Percentiles rank a stretch among this genome's conserved stretches.
Conservation (phyloP, 768 basidiomycete genomes). For the Chalciporus pseudorubinellus region DNA sequence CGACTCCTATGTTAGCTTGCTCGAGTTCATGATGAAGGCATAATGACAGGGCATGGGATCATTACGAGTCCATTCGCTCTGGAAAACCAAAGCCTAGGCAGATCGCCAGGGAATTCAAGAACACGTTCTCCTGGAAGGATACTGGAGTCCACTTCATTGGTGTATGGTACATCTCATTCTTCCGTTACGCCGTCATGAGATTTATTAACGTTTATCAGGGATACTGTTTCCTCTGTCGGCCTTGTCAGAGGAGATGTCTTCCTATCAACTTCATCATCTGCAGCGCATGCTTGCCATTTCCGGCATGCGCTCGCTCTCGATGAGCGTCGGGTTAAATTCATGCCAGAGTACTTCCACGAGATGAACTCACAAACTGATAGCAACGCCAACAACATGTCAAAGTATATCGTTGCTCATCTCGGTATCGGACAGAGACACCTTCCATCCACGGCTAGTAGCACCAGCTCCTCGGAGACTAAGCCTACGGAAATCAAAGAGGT, state of each 20-base stretch:
- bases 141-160: conserved; percentile 51
- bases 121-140: conserved; percentile 42
- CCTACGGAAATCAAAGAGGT: conserved; percentile 51
- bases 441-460: conserved; percentile 19
- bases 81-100: conserved; percentile 18
- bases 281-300: conserved; percentile 54
- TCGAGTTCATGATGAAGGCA: not conserved
- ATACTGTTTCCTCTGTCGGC: conserved; percentile 66
- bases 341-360: conserved; percentile 39
- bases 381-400: conserved; percentile 3
- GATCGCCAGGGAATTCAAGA: conserved; percentile 38
- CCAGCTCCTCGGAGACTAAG: not conserved
- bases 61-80: conserved; percentile 18
- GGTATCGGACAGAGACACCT: not conserved
- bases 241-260: conserved; percentile 42
- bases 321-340: conserved; percentile 59
- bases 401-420: conserved; percentile 1
- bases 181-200: not conserved
- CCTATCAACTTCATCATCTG: conserved; percentile 57
- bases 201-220: conserved; percentile 38
- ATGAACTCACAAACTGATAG: conserved; percentile 21
- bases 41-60: conserved; percentile 15
- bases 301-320: conserved; percentile 67
- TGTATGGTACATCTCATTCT: conserved; percentile 39
- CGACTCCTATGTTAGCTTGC: not conserved